Conservation (phyloP, 2,329 filamentous ascomycete species). For the Westerdykella ornata region DNA sequence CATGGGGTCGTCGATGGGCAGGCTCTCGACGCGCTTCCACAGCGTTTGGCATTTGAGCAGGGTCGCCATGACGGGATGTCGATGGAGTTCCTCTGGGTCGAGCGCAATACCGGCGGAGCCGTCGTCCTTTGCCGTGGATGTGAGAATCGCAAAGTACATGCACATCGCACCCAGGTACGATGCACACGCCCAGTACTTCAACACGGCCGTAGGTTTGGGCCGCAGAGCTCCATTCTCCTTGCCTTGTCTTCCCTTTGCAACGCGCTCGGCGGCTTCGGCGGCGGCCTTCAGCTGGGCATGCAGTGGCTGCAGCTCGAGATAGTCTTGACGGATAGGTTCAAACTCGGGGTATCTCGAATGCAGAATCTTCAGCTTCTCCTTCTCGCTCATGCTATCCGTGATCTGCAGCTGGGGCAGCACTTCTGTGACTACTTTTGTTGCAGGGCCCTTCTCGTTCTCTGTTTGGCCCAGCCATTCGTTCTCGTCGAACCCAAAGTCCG, state of each 20-base stretch:
- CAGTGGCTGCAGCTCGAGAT: conserved; percentile 59
- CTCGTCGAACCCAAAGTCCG: conserved; percentile 90
- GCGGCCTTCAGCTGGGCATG: conserved; percentile 55
- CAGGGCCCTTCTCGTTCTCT: conserved; percentile 42
- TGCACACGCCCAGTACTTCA: conserved; percentile 73
- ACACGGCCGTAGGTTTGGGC: conserved; percentile 33
- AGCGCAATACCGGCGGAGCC: conserved; percentile 52
- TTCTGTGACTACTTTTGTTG: conserved; percentile 64
- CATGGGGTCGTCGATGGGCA: conserved; percentile 50
- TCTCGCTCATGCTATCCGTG: conserved; percentile 66
- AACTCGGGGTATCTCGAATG: conserved; percentile 86
- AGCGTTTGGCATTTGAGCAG: conserved; percentile 71
- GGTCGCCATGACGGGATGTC: conserved; percentile 86
- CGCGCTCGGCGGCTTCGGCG: conserved; percentile 50
- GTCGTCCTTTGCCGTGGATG: conserved; percentile 61
- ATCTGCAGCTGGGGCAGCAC: conserved; percentile 79
- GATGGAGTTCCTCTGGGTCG: conserved; percentile 70
- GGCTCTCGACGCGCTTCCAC: conserved; percentile 67
- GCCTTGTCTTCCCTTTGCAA: conserved; percentile 24
- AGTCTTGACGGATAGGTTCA: conserved; percentile 75
- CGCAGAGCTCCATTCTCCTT: conserved; percentile 7
- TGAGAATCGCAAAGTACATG: conserved; percentile 93
- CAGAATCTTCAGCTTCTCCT: conserved; percentile 69
- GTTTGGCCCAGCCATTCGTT: conserved; percentile 65
- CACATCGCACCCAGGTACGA: conserved; percentile 81